Conservation (phyloP, 1,284 basidiomycete genomes). For the Inonotus obliquus region DNA sequence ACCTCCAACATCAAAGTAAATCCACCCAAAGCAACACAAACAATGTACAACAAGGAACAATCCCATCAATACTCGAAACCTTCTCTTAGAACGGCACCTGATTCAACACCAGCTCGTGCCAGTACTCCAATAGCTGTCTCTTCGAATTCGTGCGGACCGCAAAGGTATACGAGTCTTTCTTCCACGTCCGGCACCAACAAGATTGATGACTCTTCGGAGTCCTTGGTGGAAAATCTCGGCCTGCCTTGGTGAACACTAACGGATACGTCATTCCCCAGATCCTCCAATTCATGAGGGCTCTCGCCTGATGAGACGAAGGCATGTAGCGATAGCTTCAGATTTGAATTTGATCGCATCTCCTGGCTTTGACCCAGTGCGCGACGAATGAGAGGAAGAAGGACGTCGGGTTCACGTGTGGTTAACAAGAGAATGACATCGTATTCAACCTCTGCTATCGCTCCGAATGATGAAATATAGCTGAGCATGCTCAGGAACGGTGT, state of each 20-base stretch:
- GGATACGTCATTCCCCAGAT: neutral
- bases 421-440: slow-evolving; percentile 38
- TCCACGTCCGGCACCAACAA: slow-evolving; percentile 14
- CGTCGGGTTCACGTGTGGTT: slow-evolving; percentile 45
- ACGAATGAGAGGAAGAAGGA: slow-evolving; percentile 36
- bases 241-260: slow-evolving; percentile 23
- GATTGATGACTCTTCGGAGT: slow-evolving; percentile 11
- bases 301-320: slow-evolving; percentile 21
- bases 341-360: neutral
- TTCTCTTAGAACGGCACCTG: slow-evolving; percentile 30
- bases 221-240: slow-evolving; percentile 8
- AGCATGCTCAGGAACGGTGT: slow-evolving; percentile 57
- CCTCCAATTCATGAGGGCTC: neutral
- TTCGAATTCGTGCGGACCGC: slow-evolving; percentile 37
- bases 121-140: slow-evolving; percentile 28
- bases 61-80: slow-evolving; percentile 34
- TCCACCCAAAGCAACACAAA: neutral
- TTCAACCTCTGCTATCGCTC: slow-evolving; percentile 14
- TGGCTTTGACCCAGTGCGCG: slow-evolving; percentile 22
- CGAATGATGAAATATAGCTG: slow-evolving; percentile 22
- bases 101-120: slow-evolving; percentile 27
- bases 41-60: neutral
- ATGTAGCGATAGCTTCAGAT: slow-evolving; percentile 21
- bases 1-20: neutral
- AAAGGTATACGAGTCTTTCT: slow-evolving; percentile 30